Evolutionary conservation across 805 yeast species (phyloP).

Genomic region (Candida broadrunensis): DNA sequence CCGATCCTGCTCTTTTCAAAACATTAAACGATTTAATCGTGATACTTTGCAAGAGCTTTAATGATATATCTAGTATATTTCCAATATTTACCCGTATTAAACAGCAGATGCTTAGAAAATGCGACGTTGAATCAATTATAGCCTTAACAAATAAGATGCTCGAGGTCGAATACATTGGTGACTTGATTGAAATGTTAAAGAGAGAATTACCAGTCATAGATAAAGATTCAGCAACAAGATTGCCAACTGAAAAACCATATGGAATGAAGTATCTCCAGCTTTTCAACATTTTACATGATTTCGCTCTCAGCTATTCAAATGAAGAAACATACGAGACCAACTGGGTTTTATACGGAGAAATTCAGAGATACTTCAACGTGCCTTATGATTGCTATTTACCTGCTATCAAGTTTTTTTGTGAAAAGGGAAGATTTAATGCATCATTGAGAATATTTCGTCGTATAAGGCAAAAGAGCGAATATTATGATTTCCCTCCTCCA

Average conservation of each 20-base stretch:
- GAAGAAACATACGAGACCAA: conserved; percentile 44
- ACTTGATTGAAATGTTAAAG: conserved; percentile 37
- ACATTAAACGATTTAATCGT: conserved; percentile 46
- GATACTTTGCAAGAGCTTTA: conserved; percentile 22
- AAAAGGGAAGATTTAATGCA: conserved; percentile 54
- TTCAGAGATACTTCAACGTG: conserved; percentile 53
- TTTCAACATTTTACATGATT: conserved; percentile 26
- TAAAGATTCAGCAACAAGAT: conserved; percentile 22
- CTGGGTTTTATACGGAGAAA: conserved; percentile 56
- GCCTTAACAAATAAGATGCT: conserved; percentile 27
- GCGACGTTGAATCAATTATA: conserved; percentile 26
- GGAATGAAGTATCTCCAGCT: conserved; percentile 23
- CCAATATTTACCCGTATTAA: conserved; percentile 31
- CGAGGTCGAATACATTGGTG: conserved; percentile 35
- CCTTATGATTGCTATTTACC: conserved; percentile 61
- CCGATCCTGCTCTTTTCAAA: conserved; percentile 34
- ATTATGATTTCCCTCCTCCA: conserved; percentile 23
- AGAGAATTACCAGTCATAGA: conserved; percentile 37
- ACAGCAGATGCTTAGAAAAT: conserved; percentile 31
- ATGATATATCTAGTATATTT: conserved; percentile 25
- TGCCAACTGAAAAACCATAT: conserved; percentile 23
- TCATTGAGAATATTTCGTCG: conserved; percentile 62
- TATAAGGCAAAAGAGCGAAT: conserved; percentile 48
- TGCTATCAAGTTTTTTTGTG: conserved; percentile 54
- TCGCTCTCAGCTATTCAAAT: conserved; percentile 24